phyloP scores from a whole-genome alignment of 2,329 filamentous ascomycete species.

The Pseudophaeomoniella oleicola region DNA sequence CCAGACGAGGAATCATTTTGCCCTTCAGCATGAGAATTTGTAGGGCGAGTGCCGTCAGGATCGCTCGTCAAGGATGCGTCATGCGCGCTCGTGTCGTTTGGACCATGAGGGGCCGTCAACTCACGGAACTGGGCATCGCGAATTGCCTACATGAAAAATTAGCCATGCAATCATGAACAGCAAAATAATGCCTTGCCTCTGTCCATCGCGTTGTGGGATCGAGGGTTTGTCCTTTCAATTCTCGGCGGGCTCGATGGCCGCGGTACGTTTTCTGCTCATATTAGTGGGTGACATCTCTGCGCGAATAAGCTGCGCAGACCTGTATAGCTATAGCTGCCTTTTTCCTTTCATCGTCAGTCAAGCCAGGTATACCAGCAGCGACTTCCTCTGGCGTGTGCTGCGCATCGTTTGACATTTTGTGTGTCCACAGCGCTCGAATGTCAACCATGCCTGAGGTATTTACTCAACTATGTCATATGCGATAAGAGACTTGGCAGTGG shows the following conservation, averaged over 20 bases:
- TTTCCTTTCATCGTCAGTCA: conserved; percentile 1
- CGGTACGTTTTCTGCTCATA: conserved; percentile 53
- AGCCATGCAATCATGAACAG: background rate
- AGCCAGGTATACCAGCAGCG: background rate
- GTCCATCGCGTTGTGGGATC: conserved; percentile 59
- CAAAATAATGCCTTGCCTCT: conserved; percentile 35
- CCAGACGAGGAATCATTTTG: conserved; percentile 1
- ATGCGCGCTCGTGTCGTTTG: background rate
- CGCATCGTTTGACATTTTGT: background rate
- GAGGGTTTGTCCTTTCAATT: conserved; percentile 53
- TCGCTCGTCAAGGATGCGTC: background rate
- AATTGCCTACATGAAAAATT: conserved; percentile 33
- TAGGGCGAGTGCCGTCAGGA: conserved; percentile 7
- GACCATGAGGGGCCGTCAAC: conserved; percentile 28
- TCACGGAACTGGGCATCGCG: conserved; percentile 43
- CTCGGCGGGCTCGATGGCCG: conserved; percentile 58
- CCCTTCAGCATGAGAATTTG: conserved; percentile 1
- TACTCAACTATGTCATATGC: background rate
- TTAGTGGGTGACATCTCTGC: background rate
- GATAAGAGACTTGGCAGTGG: background rate
- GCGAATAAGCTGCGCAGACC: conserved; percentile 3
- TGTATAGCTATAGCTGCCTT: conserved; percentile 1
- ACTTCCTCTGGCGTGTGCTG: background rate
- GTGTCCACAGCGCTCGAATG: background rate
- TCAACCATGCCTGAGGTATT: background rate